Evolutionary conservation across 495 filamentous ascomycete species (phyloP).

Genomic region (Aspergillus saccharolyticus): DNA sequence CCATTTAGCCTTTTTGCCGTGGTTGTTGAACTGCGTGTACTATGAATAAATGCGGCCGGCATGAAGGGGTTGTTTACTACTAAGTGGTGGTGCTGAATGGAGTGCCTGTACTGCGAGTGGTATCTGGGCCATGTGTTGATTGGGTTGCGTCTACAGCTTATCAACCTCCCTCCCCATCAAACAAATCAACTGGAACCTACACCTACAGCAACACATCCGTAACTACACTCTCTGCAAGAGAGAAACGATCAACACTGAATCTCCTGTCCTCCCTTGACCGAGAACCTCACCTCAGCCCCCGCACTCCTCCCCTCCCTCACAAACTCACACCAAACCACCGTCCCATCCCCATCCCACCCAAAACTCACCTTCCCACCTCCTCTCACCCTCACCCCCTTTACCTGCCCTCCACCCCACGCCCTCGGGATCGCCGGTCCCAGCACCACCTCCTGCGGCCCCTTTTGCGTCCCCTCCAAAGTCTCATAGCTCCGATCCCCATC

Average conservation of each 20-base stretch:
- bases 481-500: slow-evolving; percentile 29
- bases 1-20: neutral
- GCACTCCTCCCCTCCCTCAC: neutral
- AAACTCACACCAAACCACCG: neutral
- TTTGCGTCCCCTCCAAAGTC: neutral
- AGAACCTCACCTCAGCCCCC: neutral
- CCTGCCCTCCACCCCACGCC: slow-evolving; percentile 32
- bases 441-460: slow-evolving; percentile 21
- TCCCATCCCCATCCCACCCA: slow-evolving; percentile 33
- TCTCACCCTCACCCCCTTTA: slow-evolving; percentile 33
- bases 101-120: no score
- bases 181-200: neutral
- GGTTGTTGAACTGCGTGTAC: neutral
- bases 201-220: neutral
- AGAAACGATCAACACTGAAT: neutral
- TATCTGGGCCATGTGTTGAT: no score
- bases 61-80: no score
- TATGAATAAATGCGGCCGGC: no score
- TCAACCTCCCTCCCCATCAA: no score
- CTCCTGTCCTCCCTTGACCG: neutral
- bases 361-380: slow-evolving; percentile 38
- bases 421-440: slow-evolving; percentile 41
- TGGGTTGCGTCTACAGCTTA: no score
- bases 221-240: neutral
- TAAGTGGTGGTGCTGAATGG: no score